Evolutionary conservation across 2,329 filamentous ascomycete species (phyloP), one percentile per base, ranked within the genome.

Genomic region (Ceratocystis destructans): DNA sequence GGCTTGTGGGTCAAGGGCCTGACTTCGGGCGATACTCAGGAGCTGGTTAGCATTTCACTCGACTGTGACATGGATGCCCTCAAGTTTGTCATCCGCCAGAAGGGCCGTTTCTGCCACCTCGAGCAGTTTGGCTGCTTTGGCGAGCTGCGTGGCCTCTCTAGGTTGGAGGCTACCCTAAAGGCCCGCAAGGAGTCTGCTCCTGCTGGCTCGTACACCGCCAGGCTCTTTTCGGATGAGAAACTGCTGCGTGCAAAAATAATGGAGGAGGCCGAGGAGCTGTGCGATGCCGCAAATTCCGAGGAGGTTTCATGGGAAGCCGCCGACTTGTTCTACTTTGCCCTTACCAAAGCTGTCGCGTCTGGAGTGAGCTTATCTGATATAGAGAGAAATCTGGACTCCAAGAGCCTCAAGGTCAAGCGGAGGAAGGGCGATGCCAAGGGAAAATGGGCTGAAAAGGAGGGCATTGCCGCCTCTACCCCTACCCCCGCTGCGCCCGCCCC

Each of bases 1-100:
- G 94, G 94, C 0, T 77, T 99, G 33, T 99, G 94, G 94, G 88
- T 96, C 76, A 99, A 99, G 79, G 94, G 94, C 5, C 89, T 92
- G 64, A 94, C 88, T 7, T 97, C 93, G 65, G 94, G 94, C 15
- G 92, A 97, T 74, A 90, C 89, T 12, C 94, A 99, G 75, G 87
- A 96, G 75, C 80, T 99, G 63, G 80, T 97, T 25, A 86, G 86
- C 67, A 83, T 99, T 70, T 87, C 88, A 0, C 80, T 95, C 65
- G 94, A 99, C 76, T 99, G 94, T 75, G 94, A 99, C 75, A 87
- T 87, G 70, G 94, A 99, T 75, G 95, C 92, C 67, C 77, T 99
- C 71, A 87, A 89, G 70, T 97, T 96, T 74, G 83, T 90, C 15
- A 93, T 97, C 55, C 87, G 84, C 71, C 94, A 99, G 75, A 90